These are phyloP conservation scores for Candida palmyrensis DNA, from an alignment of 805 yeast genomes.

Conservation along the genomic window DNA sequence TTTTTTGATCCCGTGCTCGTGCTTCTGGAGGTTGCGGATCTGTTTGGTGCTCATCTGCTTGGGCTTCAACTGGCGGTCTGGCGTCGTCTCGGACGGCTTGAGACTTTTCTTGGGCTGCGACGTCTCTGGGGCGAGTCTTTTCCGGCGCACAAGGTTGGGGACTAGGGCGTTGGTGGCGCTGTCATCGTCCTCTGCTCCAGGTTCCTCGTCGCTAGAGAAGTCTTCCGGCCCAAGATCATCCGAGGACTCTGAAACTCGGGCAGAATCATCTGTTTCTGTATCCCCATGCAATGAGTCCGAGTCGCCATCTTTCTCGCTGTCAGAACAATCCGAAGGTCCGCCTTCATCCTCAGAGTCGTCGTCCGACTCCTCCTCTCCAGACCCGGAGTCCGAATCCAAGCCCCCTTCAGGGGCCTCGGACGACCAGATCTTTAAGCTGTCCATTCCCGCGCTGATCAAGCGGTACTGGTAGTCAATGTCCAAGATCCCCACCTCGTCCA, in stretches of 20 bases:
- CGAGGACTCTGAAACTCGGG: conserved; percentile 7
- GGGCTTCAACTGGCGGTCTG: conserved; percentile 21
- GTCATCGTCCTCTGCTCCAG: conserved; percentile 10
- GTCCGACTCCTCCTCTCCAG: conserved; percentile 11
- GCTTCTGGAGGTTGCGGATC: conserved; percentile 42
- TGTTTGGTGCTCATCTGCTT: conserved; percentile 39
- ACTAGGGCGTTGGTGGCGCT: no score
- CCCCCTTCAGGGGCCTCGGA: no score
- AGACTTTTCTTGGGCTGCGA: conserved; percentile 12
- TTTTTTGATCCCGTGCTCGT: conserved; percentile 59
- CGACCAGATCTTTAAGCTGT: conserved; percentile 72
- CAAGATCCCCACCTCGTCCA: conserved; percentile 70
- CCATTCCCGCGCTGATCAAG: conserved; percentile 80
- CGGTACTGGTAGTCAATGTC: conserved; percentile 82
- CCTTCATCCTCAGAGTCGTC: conserved; percentile 20
- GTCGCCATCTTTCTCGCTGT: conserved; percentile 9
- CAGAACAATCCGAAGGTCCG: conserved; percentile 9
- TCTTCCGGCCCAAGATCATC: conserved; percentile 10
- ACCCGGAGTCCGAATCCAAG: conserved; percentile 6
- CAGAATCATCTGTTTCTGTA: conserved; percentile 3
- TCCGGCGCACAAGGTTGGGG: conserved; percentile 10
- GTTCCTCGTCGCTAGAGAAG: conserved; percentile 7
- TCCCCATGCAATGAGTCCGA: conserved; percentile 5
- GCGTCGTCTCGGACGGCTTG: conserved; percentile 9
- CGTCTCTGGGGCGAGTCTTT: conserved; percentile 6